phyloP scores from a whole-genome alignment of 495 filamentous ascomycete genomes.

The Sporormia fimetaria region DNA sequence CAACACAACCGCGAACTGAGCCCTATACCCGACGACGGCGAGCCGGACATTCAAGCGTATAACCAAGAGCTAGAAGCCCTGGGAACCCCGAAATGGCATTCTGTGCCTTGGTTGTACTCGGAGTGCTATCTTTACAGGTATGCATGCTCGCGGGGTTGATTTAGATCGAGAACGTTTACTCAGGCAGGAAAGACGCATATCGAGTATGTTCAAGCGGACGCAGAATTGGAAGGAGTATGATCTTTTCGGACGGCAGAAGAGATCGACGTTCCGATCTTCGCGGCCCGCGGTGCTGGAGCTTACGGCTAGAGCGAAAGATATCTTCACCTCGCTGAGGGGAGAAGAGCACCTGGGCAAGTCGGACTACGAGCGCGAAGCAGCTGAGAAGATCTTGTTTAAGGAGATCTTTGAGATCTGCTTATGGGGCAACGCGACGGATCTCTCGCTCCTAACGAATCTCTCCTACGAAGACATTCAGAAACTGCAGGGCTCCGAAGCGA shows the following conservation, averaged over 20 bases:
- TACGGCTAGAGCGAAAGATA: constrained; percentile 58
- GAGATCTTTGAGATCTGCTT: constrained; percentile 97
- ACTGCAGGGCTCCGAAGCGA: constrained; percentile 75
- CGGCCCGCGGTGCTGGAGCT: constrained; percentile 85
- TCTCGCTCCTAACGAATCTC: constrained; percentile 79
- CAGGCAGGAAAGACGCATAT: constrained; percentile 51
- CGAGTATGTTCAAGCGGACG: constrained; percentile 62
- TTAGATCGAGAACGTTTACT: constrained; percentile 6
- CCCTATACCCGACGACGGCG: constrained; percentile 70
- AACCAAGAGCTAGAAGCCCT: constrained; percentile 73
- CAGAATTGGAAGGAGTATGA: constrained; percentile 86
- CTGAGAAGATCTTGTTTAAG: constrained; percentile 65
- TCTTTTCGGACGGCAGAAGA: constrained; percentile 83
- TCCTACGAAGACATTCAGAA: constrained; percentile 95
- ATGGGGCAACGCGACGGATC: constrained; percentile 95
- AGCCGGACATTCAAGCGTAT: constrained; percentile 65
- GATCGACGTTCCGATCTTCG: constrained; percentile 84
- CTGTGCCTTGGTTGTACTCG: constrained; percentile 73
- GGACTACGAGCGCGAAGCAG: constrained; percentile 48
- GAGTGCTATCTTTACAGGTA: constrained; percentile 93
- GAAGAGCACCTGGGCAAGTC: constrained; percentile 31
- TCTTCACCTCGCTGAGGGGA: constrained; percentile 46
- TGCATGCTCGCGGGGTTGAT: not conserved
- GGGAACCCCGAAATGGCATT: constrained; percentile 67
- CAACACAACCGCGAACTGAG: constrained; percentile 80